These are phyloP conservation scores for Erysimum cheiri DNA, from an alignment of 441 rosid species.

Conservation along the genomic window DNA sequence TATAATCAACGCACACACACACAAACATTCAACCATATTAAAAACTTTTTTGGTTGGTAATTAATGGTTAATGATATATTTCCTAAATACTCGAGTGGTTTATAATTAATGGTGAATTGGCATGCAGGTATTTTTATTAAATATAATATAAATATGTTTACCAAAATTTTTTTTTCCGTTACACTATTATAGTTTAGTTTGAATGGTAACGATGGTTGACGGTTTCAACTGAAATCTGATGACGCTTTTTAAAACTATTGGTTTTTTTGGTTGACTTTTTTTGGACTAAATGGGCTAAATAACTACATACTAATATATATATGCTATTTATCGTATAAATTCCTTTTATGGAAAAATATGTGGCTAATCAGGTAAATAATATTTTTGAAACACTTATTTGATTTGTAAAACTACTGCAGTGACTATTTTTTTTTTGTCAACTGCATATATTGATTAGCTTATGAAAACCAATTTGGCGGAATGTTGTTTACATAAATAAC, in stretches of 20 bases:
- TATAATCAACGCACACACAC: slow-evolving; percentile 27
- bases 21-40: slow-evolving; percentile 10
- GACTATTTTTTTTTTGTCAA: too few species aligned
- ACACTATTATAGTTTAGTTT: background rate
- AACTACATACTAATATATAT: background rate
- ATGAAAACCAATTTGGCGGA: too few species aligned
- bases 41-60: background rate
- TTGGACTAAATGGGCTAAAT: background rate
- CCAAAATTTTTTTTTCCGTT: background rate
- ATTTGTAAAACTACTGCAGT: background rate
- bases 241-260: background rate
- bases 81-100: background rate
- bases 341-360: too few species aligned
- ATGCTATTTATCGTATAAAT: too few species aligned
- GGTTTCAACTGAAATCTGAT: background rate
- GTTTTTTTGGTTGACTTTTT: slow-evolving; percentile 1
- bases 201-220: too few species aligned
- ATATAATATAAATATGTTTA: too few species aligned
- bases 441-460: too few species aligned
- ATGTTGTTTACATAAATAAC: too few species aligned
- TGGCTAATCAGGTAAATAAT: background rate
- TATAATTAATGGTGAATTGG: slow-evolving; percentile 8
- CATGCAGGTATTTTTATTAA: too few species aligned
- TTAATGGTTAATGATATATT: background rate
- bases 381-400: background rate